Percentiles rank a stretch among this genome's conserved stretches.
Evolutionary conservation across 148 eudicot genomes (phyloP).

Genomic region (Diospyros lotus): DNA sequence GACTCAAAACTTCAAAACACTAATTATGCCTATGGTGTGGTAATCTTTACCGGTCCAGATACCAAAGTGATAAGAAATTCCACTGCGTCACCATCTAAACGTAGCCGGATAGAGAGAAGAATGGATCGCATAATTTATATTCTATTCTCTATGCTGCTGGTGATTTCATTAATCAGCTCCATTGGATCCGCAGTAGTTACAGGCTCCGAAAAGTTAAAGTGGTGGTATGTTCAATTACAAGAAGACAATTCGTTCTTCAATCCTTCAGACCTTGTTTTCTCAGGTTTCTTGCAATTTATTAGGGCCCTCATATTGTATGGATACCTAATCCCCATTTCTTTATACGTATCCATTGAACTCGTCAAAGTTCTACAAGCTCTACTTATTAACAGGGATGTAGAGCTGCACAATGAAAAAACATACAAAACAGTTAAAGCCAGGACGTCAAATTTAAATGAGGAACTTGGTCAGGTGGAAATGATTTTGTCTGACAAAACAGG

Average conservation of each 20-base stretch:
- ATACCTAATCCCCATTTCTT: constrained; percentile 59
- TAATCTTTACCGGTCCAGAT: constrained; percentile 64
- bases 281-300: constrained; percentile 48
- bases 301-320: constrained; percentile 60
- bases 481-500: constrained; percentile 74
- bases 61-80: constrained; percentile 68
- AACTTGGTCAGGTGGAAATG: constrained; percentile 67
- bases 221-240: constrained; percentile 62
- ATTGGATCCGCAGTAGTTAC: constrained; percentile 43
- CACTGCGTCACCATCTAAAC: constrained; percentile 60
- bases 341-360: constrained; percentile 63
- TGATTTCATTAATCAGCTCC: constrained; percentile 43
- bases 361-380: constrained; percentile 60
- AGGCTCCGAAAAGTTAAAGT: constrained; percentile 37
- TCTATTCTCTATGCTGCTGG: constrained; percentile 37
- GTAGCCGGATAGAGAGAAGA: constrained; percentile 61
- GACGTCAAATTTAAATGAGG: constrained; percentile 80
- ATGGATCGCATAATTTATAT: constrained; percentile 53
- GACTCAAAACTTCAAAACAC: constrained; percentile 68
- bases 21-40: constrained; percentile 56
- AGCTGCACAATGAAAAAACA: constrained; percentile 59
- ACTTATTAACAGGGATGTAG: constrained; percentile 49
- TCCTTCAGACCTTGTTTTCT: constrained; percentile 35
- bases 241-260: constrained; percentile 38
- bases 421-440: constrained; percentile 64